phyloP scores from a whole-genome alignment of 2,329 filamentous ascomycete species.

The Knoxdaviesia proteae region DNA sequence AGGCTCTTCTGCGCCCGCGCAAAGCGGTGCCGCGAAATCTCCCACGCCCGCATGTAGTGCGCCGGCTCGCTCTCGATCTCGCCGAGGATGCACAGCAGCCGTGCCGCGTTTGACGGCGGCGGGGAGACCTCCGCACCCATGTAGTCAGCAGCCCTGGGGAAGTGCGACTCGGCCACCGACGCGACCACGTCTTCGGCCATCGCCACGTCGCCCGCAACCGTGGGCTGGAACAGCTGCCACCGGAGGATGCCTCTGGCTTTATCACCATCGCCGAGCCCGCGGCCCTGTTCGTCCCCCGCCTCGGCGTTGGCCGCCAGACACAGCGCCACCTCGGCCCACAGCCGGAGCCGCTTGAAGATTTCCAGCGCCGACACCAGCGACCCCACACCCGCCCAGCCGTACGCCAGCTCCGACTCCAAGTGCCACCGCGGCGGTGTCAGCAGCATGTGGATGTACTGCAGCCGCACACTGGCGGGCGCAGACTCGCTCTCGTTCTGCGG shows the following conservation, averaged over 20 bases:
- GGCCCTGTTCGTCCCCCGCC: conserved; percentile 38
- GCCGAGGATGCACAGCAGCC: conserved; percentile 81
- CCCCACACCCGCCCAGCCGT: conserved; percentile 77
- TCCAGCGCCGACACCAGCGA: conserved; percentile 78
- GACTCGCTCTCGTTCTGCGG: conserved; percentile 50
- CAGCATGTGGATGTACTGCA: conserved; percentile 69
- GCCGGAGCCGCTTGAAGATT: conserved; percentile 79
- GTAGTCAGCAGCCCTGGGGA: conserved; percentile 16
- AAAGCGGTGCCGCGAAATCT: conserved; percentile 60
- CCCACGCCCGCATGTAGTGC: conserved; percentile 76
- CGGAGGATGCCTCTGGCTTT: conserved; percentile 62
- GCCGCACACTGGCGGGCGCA: conserved; percentile 52
- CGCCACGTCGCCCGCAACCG: conserved; percentile 8
- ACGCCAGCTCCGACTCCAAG: conserved; percentile 77
- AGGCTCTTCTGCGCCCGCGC: conserved; percentile 74
- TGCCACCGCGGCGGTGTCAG: conserved; percentile 80
- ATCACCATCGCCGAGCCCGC: conserved; percentile 44
- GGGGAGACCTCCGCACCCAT: conserved; percentile 43
- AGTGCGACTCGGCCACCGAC: conserved; percentile 22
- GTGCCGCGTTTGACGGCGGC: conserved; percentile 60
- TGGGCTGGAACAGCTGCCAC: conserved; percentile 56
- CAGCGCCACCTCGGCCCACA: conserved; percentile 88
- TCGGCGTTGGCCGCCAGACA: conserved; percentile 49
- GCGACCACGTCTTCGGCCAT: conserved; percentile 24
- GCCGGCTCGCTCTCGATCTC: conserved; percentile 58